Conservation (phyloP, 2,329 filamentous ascomycete species). For the Xylariaceae sp. region DNA sequence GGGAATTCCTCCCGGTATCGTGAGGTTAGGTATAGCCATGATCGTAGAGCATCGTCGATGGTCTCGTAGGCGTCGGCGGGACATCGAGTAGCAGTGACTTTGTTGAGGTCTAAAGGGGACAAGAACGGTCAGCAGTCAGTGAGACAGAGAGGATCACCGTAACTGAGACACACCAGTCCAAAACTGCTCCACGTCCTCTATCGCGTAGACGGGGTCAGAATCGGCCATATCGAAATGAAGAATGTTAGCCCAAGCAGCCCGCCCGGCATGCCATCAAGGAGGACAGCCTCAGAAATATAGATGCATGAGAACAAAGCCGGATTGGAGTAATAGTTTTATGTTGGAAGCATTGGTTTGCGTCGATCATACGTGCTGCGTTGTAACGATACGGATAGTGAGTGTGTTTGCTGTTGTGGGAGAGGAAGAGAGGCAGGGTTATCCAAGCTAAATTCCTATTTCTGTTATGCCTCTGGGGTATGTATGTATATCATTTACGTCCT, state of each 20-base stretch:
- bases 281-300: slow-evolving; percentile 12
- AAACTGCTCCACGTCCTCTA: slow-evolving; percentile 83
- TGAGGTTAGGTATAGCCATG: slow-evolving; percentile 79
- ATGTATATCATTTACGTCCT: too few species aligned
- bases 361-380: too few species aligned
- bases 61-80: slow-evolving; percentile 51
- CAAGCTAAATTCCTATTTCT: not conserved
- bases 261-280: slow-evolving; percentile 31
- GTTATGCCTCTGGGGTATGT: too few species aligned
- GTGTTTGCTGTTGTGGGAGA: too few species aligned
- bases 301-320: slow-evolving; percentile 11
- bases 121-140: slow-evolving; percentile 2
- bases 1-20: slow-evolving; percentile 76
- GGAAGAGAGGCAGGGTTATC: too few species aligned
- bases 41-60: slow-evolving; percentile 83
- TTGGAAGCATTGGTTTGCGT: not conserved
- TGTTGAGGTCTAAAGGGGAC: slow-evolving; percentile 47
- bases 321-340: not conserved
- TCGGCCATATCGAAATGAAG: slow-evolving; percentile 52
- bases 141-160: not conserved
- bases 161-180: slow-evolving; percentile 71
- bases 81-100: slow-evolving; percentile 51
- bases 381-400: not conserved
- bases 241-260: slow-evolving; percentile 23
- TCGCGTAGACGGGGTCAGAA: slow-evolving; percentile 68